These are phyloP conservation scores for Pyrenula aspistea DNA, from an alignment of 495 filamentous ascomycete genomes.

Conservation along the genomic window DNA sequence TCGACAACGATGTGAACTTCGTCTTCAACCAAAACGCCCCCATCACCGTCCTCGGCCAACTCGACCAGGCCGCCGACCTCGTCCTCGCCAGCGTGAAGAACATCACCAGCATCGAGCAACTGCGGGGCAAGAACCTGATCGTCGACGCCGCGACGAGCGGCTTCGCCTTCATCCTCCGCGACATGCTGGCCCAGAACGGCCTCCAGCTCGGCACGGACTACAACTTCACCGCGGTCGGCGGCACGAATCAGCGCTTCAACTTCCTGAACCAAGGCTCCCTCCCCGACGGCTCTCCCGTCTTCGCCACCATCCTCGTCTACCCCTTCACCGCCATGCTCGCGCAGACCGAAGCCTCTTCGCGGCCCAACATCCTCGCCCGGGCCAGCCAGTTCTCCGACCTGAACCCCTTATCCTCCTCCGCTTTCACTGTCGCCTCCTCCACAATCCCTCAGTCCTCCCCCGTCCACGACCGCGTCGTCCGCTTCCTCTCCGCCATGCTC, in stretches of 20 bases:
- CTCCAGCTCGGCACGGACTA: conserved; percentile 11
- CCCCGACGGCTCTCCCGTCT: conserved; percentile 16
- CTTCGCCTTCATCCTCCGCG: conserved; percentile 14
- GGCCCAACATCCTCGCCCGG: conserved; percentile 14
- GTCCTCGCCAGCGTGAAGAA: conserved; percentile 7
- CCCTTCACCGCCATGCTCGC: conserved; percentile 12
- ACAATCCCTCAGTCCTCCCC: conserved; percentile 1
- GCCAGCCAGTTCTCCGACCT: conserved; percentile 7
- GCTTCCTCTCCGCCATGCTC: conserved; percentile 15
- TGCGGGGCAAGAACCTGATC: conserved; percentile 13
- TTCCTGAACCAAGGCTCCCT: conserved; percentile 7
- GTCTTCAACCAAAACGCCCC: conserved; percentile 14
- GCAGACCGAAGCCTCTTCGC: neutral
- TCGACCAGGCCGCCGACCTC: conserved; percentile 16
- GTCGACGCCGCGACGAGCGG: conserved; percentile 16
- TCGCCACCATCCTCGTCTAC: conserved; percentile 17
- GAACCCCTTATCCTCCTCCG: conserved; percentile 11
- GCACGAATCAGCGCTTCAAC: neutral
- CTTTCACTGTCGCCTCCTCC: conserved; percentile 11
- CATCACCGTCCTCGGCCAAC: conserved; percentile 14
- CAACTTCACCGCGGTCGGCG: conserved; percentile 7
- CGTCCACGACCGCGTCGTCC: conserved; percentile 3
- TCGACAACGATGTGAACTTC: conserved; percentile 12
- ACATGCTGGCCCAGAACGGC: conserved; percentile 10
- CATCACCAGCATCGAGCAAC: conserved; percentile 14